Conservation (phyloP, 2,329 filamentous ascomycete genomes). For the Gyromitra esculenta region DNA sequence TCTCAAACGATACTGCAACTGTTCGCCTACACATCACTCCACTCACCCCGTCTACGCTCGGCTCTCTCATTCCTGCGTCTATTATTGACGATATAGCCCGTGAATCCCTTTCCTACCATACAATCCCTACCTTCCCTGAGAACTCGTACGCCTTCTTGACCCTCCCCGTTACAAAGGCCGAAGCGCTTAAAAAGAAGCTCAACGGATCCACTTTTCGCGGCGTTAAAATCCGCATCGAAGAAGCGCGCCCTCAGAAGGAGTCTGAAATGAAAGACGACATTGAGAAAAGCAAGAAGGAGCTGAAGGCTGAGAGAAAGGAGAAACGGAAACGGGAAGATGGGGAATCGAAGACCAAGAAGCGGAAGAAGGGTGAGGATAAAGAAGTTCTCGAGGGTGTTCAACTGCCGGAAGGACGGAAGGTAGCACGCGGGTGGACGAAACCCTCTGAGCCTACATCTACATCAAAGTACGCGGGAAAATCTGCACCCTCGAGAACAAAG, state of each 20-base stretch:
- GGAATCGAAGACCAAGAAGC: conserved; percentile 62
- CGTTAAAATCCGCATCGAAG: conserved; percentile 83
- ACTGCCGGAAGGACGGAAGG: conserved; percentile 76
- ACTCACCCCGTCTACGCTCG: conserved; percentile 77
- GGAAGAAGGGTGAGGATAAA: conserved; percentile 65
- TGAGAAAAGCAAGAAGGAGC: conserved; percentile 62
- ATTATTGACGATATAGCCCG: conserved; percentile 63
- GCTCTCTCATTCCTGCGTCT: conserved; percentile 73
- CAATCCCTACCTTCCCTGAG: conserved; percentile 86
- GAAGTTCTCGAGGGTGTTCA: conserved; percentile 74
- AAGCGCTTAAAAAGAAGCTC: conserved; percentile 90
- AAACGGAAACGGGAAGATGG: conserved; percentile 64
- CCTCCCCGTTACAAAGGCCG: conserved; percentile 80
- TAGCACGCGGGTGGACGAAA: conserved; percentile 91
- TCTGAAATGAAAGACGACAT: conserved; percentile 59
- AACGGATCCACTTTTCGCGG: conserved; percentile 87
- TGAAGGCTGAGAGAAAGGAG: conserved; percentile 64
- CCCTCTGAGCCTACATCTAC: conserved; percentile 62
- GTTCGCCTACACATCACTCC: conserved; percentile 85
- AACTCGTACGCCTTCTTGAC: conserved; percentile 90
- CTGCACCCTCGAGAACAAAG: background rate
- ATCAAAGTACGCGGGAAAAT: conserved; percentile 59
- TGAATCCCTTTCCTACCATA: conserved; percentile 85
- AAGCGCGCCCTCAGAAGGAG: conserved; percentile 72
- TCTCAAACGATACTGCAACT: background rate